Evolutionary conservation across 1,284 basidiomycete genomes (phyloP).

Genomic region (Sutorius eximius): DNA sequence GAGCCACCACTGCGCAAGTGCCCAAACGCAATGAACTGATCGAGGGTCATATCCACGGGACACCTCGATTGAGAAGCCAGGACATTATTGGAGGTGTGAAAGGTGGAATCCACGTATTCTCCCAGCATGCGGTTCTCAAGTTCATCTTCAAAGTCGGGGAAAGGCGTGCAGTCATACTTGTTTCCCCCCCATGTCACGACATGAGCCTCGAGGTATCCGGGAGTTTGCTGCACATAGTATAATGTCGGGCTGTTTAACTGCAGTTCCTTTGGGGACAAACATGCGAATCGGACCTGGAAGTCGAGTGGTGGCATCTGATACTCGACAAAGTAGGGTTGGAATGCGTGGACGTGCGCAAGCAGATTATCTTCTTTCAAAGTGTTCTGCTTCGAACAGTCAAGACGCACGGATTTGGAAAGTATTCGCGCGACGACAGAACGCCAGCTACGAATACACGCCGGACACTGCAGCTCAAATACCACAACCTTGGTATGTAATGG

Average conservation of each 20-base stretch:
- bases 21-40: background rate
- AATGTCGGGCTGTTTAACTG: background rate
- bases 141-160: background rate
- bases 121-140: too few relatives aligned
- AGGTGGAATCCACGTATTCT: background rate
- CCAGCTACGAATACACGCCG: background rate
- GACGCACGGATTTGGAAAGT: background rate
- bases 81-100: background rate
- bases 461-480: conserved; percentile 2
- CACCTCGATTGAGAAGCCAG: background rate
- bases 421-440: background rate
- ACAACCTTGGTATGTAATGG: background rate
- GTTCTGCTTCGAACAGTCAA: background rate
- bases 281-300: background rate
- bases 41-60: background rate
- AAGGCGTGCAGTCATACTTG: background rate
- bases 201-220: too few relatives aligned
- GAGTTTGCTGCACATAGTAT: background rate
- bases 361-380: background rate
- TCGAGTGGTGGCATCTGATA: background rate
- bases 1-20: background rate
- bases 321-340: background rate
- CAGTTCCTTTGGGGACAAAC: background rate
- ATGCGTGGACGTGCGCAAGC: background rate
- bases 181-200: too few relatives aligned